Evolutionary conservation across 2,329 filamentous ascomycete genomes (phyloP), one percentile per base, ranked within the genome.

Genomic region (Penicillium fuscoglaucum): DNA sequence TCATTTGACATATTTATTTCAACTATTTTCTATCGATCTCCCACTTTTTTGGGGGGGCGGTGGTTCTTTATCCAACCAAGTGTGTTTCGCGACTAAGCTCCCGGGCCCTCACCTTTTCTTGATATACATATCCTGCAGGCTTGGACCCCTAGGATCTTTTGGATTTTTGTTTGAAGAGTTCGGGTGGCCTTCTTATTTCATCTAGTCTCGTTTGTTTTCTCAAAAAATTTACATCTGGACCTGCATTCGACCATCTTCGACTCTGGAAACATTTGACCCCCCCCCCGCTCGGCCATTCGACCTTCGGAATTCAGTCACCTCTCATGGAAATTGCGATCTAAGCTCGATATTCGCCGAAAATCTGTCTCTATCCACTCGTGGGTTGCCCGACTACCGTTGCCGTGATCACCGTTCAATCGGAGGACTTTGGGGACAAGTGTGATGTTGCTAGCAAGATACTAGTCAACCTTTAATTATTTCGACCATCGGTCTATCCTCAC

Each of bases 391-490:
- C 31, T 46, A 46, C 7, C 21, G 21, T 35, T 29, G 21, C 50
- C 48, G 40, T 37, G 31, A 52, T 55, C 19, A n/a, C 15, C 6
- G 13, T 39, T 52, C 39, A 31, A 52, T 33, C 31, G 29, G 33
- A 41, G 8, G 26, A n/a, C 21, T 43, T 53, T 48, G 47, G 46
- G 41, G 33, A 52, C 33, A 44, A 63, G 41, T 64, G 66, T 62
- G 64, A 68, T 71, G 67, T 70, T 61, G 66, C 60, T 52, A 55
- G 61, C 48, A 65, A 63, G 55, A 54, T 60, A 53, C 44, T 63
- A 60, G 55, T 58, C 52, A 54, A 58, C 49, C 47, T 47, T 65
- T 62, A 63, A 63, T 58, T 57, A 62, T 60, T 56, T 59, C 54
- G 35, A 26, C 52, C 54, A 37, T 51, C 39, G n/a, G 52, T 52